Base-by-base conservation (phyloP, 1,139 yeast genomes). In the Diutina siamensis region DNA sequence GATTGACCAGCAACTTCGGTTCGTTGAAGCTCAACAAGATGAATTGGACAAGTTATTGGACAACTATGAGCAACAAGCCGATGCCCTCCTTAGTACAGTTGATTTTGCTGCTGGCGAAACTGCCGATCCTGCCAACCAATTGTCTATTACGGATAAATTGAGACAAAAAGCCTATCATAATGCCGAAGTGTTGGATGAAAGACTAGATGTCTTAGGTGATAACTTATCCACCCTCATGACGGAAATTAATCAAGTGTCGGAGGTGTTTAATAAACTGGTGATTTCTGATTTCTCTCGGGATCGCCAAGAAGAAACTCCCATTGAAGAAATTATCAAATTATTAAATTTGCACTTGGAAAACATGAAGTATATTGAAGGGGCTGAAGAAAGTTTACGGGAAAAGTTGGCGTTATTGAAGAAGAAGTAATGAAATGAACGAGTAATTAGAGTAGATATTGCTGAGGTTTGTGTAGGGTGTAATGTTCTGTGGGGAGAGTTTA, bases 321-420 rank as follows among this genome's bases (percentile, higher is more conserved):
- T 61, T 59, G 84, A 71, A 55, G 81, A 76, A 55, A 77, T 92
- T 52, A 82, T 94, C 44, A 83, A 81, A 61, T 72, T 94, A 51
- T 74, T 92, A 60, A 89, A 92, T 59, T 77, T 88, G 45, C 98
- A 92, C 61, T 69, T 92, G 60, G 94, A 89, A 52, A 87, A 95
- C 52, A 72, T 92, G 62, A 87, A 82, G 60, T 89, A 92, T 71
- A 78, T 92, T 48, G 96, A 92, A 57, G 73, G 73, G 49, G 76
- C 80, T 49, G 87, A 95, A 49, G 72, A 73, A 19, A 68, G 69
- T 35, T 70, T 92, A 57, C 85, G 83, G 59, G 75, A 76, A 40
- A 84, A 85, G 62, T 62, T 92, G 50, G 70, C 68, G 20, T 67
- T 60, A 48, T 51, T 64, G 41, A 51, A 55, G 27, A 35, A 35